A percentile compares a stretch with the other conserved stretches of the same genome.
Evolutionary conservation across 2,329 filamentous ascomycete genomes (phyloP).

Genomic region (Colletotrichum ledebouriae): DNA sequence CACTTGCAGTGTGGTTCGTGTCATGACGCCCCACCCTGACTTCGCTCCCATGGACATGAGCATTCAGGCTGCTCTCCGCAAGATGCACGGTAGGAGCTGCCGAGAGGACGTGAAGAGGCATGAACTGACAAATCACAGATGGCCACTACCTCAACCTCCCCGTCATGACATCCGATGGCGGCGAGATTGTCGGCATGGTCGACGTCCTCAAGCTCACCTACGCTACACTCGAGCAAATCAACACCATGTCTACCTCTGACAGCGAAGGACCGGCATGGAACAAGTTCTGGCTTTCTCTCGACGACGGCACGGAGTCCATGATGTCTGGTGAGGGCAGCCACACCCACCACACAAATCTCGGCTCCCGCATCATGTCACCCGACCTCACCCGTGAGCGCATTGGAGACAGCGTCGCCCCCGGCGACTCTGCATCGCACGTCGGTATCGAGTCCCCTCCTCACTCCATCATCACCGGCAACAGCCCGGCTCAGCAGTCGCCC

Average conservation of each 20-base stretch:
- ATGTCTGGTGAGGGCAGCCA: constrained; percentile 92
- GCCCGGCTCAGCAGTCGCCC: constrained; percentile 66
- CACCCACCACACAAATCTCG: constrained; percentile 72
- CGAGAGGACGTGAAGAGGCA: not conserved
- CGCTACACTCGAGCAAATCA: constrained; percentile 96
- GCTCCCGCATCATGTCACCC: constrained; percentile 83
- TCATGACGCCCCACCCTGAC: constrained; percentile 99
- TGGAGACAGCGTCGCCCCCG: constrained; percentile 87
- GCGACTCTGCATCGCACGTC: constrained; percentile 94
- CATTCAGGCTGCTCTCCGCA: constrained; percentile 95
- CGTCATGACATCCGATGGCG: constrained; percentile 91
- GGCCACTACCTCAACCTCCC: constrained; percentile 98
- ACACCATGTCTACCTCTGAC: constrained; percentile 90
- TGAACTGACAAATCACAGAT: constrained; percentile 67
- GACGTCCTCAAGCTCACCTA: constrained; percentile 99
- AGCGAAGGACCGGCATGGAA: constrained; percentile 98
- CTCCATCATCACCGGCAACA: constrained; percentile 68
- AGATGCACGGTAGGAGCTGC: constrained; percentile 89
- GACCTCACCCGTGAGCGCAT: constrained; percentile 79
- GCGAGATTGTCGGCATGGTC: constrained; percentile 99
- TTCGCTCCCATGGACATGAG: constrained; percentile 99
- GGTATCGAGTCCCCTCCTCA: constrained; percentile 83
- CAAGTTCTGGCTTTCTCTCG: constrained; percentile 98
- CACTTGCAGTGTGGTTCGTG: constrained; percentile 96
- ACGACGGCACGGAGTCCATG: constrained; percentile 95